Base-by-base conservation (phyloP, 2,329 filamentous ascomycete species). In the Ophiostoma sp. region DNA sequence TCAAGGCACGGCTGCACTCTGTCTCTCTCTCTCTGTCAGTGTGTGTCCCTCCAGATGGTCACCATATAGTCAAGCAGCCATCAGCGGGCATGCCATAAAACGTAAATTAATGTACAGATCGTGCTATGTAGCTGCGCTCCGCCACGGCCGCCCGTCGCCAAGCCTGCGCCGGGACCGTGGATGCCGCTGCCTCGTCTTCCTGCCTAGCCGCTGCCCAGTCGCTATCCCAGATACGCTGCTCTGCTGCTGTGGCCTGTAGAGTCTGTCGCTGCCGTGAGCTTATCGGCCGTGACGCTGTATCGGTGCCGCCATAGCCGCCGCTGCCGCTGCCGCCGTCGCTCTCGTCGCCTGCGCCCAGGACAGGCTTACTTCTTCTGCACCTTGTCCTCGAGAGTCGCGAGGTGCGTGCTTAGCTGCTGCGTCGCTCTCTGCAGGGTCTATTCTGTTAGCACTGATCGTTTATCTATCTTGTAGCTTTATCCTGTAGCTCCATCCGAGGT, bases 381-480 rank as follows among this genome's bases (percentile, higher is more conserved):
- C 82, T 90, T 93, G 76, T 91, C 87, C 82, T 98, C 94, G 74
- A 98, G 82, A 68, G 87, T 87, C 78, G 89, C 87, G 74, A 97
- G 89, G 79, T 97, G 96, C 73, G 86, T 87, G 81, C 93, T 93
- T 79, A 97, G 87, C 78, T 91, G 88, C 80, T 94, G 90, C 71
- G 96, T 94, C 67, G 93, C 92, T 67, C 89, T 86, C 86, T 97
- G 94, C 67, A 98, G 86, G 74, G 92, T 89, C 94, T 96, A 75
- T 74, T 8, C 36, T 48, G 48, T 36, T 44, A 66, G 31, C 4
- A 4, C 54, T 2, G 1, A 7, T 13, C 1, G 4, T 35, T 8
- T 36, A 7, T 20, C 31, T 39, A 20, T 57, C 17, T 36, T 39
- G 20, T 17, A 39, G 11, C 33, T 60, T n/a, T 41, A 35, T 41